Conservation (phyloP, 108 stramenopile species). For the Skeletonema marinoi region DNA sequence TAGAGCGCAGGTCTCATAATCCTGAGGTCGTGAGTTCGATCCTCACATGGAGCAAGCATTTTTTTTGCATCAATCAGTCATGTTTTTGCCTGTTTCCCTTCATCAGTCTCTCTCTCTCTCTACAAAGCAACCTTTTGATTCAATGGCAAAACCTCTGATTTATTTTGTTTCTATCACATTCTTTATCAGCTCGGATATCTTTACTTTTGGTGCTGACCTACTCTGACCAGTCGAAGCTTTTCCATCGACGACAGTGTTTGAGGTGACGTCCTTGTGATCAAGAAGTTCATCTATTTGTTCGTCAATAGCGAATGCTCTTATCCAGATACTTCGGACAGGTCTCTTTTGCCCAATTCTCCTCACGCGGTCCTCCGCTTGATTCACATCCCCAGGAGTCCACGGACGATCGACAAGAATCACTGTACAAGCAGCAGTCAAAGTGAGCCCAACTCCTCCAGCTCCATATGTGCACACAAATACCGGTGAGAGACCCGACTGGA, state of each 20-base stretch:
- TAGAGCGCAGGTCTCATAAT: conserved; percentile 72
- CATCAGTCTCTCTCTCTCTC: not conserved
- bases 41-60: conserved; percentile 46
- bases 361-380: conserved; percentile 80
- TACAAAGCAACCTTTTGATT: too few relatives aligned
- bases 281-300: conserved; percentile 73
- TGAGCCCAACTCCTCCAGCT: conserved; percentile 85
- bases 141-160: not conserved
- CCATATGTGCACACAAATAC: conserved; percentile 88
- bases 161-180: conserved; percentile 19
- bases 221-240: conserved; percentile 24
- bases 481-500: conserved; percentile 70
- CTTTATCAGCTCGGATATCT: conserved; percentile 55
- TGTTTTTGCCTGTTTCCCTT: not conserved
- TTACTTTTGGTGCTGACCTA: conserved; percentile 51
- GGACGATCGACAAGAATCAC: conserved; percentile 84
- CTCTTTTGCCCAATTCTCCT: conserved; percentile 83
- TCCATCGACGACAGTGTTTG: conserved; percentile 59
- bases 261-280: conserved; percentile 63
- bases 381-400: conserved; percentile 83
- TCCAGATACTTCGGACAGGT: conserved; percentile 68
- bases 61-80: not conserved
- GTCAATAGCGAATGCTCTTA: conserved; percentile 67
- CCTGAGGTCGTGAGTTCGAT: conserved; percentile 73
- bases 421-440: conserved; percentile 80